Base-by-base conservation (phyloP, 2,329 filamentous ascomycete genomes). In the Aspergillus thermomutatus region DNA sequence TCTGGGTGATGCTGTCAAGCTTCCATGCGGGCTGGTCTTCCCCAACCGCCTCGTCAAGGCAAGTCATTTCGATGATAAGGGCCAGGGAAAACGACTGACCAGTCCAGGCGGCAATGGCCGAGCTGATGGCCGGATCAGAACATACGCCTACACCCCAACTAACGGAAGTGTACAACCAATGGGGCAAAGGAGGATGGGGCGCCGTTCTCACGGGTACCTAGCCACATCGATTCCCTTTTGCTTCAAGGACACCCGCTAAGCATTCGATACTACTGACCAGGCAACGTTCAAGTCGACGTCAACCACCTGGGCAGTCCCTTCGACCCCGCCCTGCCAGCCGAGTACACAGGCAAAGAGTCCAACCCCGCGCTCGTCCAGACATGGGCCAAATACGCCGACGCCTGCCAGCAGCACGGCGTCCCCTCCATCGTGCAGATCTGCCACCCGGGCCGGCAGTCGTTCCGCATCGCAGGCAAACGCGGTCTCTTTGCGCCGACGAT, bases 1-100 rank as follows among this genome's bases (percentile, higher is more conserved):
- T 26, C 57, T 79, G 9, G 64, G 68, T 53, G 70, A 79, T 27
- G 76, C 81, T 0, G 64, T 83, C 17, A 81, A 76, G 40, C 74
- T 85, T 1, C 79, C 80, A 58, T 83, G 81, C 65, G 84, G 84
- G 1, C 73, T 87, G 26, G 77, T 74, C 0, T 66, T 86, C 2
- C 80, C 81, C 2, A 86, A 86, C 63, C 79, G 83, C 4, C 74
- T 87, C 1, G 74, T 68, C 50, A 80, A 79, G 68, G 71, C 72
- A 56, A 14, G 50, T 19, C 21, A 23, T 19, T 34, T 34, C 58
- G 64, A 64, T 45, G 41, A 25, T 28, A 55, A 10, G 34, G 50
- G 14, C 21, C 26, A 3, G 0, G 0, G 21, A 45, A 19, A 5
- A 45, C 6, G 21, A 6, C 41, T 45, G n/a, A 45, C 41, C 8